Percentiles rank a stretch among this genome's conserved stretches.
Evolutionary conservation across 1,139 yeast species (phyloP).

Genomic region (Yamadazyma triangularis): DNA sequence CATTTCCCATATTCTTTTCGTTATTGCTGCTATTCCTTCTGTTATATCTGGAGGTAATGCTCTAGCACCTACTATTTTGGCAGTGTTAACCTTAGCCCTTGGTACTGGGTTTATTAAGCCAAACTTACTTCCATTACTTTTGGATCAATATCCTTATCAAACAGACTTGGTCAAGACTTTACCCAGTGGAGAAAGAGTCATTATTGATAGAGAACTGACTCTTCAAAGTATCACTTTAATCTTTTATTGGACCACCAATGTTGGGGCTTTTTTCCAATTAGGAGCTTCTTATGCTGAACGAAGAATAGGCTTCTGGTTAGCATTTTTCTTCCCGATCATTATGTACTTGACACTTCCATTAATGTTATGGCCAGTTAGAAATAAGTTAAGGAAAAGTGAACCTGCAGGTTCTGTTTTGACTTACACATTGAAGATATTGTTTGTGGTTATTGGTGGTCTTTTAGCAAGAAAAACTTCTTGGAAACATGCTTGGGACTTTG

Average conservation of each 20-base stretch:
- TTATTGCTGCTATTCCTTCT: conserved; percentile 32
- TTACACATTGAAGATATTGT: conserved; percentile 34
- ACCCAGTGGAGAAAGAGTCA: conserved; percentile 58
- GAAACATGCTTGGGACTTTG: conserved; percentile 45
- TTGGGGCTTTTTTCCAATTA: conserved; percentile 71
- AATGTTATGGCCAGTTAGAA: conserved; percentile 31
- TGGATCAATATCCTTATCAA: conserved; percentile 46
- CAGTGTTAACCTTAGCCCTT: conserved; percentile 27
- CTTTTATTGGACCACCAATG: conserved; percentile 72
- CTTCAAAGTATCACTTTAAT: conserved; percentile 68
- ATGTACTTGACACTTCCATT: conserved; percentile 44
- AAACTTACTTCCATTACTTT: conserved; percentile 41
- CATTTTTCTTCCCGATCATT: conserved; percentile 53
- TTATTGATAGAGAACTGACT: conserved; percentile 65
- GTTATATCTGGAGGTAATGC: conserved; percentile 26
- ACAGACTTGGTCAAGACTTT: conserved; percentile 52
- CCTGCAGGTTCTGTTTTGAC: conserved; percentile 45
- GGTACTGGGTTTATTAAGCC: conserved; percentile 48
- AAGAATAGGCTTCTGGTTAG: conserved; percentile 68
- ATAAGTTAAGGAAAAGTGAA: conserved; percentile 28
- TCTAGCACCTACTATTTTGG: conserved; percentile 25
- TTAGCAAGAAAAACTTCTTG: conserved; percentile 31
- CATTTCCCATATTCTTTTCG: conserved; percentile 28
- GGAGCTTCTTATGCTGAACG: conserved; percentile 70
- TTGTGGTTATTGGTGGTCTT: conserved; percentile 29